These are phyloP conservation scores for Mortierella sp. DNA, from an alignment of 371 early-diverging fungal genomes.

Conservation along the genomic window DNA sequence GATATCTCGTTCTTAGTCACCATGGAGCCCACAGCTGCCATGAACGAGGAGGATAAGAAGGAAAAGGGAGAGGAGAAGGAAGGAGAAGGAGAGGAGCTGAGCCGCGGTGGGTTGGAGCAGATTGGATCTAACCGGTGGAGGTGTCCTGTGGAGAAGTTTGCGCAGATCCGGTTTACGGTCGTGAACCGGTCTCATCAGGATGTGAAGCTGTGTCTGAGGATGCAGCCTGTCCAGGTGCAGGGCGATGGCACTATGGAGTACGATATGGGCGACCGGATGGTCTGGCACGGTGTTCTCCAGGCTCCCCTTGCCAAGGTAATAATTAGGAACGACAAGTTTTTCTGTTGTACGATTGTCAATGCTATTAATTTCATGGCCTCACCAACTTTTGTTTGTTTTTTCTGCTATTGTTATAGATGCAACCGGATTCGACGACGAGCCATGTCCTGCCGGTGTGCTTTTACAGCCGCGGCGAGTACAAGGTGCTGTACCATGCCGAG, in stretches of 20 bases:
- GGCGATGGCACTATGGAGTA: constrained; percentile 76
- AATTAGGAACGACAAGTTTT: not conserved
- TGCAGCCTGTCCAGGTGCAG: constrained; percentile 77
- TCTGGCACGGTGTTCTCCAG: constrained; percentile 74
- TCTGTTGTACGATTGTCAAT: not conserved
- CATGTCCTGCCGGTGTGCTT: constrained; percentile 70
- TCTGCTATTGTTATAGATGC: constrained; percentile 37
- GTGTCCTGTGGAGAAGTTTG: constrained; percentile 66
- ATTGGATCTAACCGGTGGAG: constrained; percentile 62
- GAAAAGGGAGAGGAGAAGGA: constrained; percentile 2
- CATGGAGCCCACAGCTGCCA: constrained; percentile 46
- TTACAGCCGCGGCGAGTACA: constrained; percentile 72
- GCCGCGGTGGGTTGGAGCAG: constrained; percentile 41
- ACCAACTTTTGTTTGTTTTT: not conserved
- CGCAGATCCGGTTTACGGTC: constrained; percentile 64
- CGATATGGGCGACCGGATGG: constrained; percentile 69
- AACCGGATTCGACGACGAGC: constrained; percentile 58
- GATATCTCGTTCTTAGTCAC: constrained; percentile 68
- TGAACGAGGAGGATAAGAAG: not conserved
- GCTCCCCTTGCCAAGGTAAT: constrained; percentile 71
- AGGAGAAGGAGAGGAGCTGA: not conserved
- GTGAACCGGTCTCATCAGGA: constrained; percentile 64
- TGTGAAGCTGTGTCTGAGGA: constrained; percentile 70
- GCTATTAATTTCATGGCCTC: not conserved
- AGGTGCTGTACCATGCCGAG: constrained; percentile 76